phyloP scores from a whole-genome alignment of 2,329 filamentous ascomycete species.

The Gremmenia infestans region DNA sequence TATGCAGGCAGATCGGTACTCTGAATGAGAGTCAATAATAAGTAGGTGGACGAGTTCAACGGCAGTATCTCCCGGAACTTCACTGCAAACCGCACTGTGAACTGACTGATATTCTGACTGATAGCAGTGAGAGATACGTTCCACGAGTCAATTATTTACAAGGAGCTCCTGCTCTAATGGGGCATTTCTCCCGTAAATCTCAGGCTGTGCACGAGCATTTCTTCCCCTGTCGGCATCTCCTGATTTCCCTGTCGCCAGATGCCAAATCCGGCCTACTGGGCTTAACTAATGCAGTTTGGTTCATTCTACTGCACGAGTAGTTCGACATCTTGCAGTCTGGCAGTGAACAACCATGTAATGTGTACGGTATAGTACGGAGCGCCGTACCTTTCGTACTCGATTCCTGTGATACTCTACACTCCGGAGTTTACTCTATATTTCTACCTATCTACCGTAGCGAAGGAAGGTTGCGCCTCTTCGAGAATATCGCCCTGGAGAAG shows the following conservation, averaged over 20 bases:
- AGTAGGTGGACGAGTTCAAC: not conserved
- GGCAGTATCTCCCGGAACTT: no score
- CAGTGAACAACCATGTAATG: no score
- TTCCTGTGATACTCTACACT: not conserved
- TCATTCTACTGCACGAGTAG: not conserved
- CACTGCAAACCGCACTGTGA: no score
- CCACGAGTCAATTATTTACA: no score
- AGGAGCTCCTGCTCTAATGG: no score
- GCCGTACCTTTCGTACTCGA: not conserved
- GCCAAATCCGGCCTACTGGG: not conserved
- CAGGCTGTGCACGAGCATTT: no score
- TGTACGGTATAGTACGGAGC: no score
- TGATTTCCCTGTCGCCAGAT: not conserved
- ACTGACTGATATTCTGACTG: no score
- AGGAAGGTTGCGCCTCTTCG: not conserved
- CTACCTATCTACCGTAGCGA: not conserved
- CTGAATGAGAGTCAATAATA: no score
- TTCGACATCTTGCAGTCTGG: not conserved
- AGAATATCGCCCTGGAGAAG: not conserved
- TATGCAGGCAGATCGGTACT: not conserved
- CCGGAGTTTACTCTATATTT: not conserved
- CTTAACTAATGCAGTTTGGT: not conserved
- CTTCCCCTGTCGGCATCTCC: no score
- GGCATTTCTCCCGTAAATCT: no score
- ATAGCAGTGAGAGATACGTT: no score